Conservation (phyloP, 2,329 filamentous ascomycete genomes). For the Claviceps sp. region DNA sequence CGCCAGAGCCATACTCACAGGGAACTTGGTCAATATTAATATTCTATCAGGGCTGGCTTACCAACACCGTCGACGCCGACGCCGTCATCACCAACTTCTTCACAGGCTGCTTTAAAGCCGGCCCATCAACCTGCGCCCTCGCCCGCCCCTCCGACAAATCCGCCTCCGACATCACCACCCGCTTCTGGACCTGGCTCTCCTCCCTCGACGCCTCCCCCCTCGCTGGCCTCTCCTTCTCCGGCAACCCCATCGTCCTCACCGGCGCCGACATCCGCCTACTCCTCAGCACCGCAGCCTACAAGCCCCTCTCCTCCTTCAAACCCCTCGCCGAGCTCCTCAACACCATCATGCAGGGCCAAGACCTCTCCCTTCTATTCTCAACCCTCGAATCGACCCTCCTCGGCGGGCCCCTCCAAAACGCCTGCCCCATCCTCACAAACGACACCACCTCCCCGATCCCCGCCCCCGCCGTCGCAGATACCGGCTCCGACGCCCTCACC, state of each 20-base stretch:
- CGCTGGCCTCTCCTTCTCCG: constrained; percentile 9
- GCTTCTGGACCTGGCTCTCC: constrained; percentile 19
- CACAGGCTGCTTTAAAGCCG: constrained; percentile 21
- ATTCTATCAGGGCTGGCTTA: constrained; percentile 18
- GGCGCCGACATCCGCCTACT: constrained; percentile 16
- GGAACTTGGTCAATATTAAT: no score
- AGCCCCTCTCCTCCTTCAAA: constrained; percentile 11
- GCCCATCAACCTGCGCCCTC: constrained; percentile 17
- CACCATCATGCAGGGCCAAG: constrained; percentile 10
- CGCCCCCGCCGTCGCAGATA: not conserved
- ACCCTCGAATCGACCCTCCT: not conserved
- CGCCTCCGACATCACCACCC: constrained; percentile 16
- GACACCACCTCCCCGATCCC: not conserved
- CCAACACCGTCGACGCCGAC: constrained; percentile 25
- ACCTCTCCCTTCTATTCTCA: constrained; percentile 1
- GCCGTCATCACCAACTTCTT: constrained; percentile 21
- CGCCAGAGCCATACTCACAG: no score
- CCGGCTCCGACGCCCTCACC: constrained; percentile 11
- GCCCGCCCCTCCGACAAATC: constrained; percentile 13
- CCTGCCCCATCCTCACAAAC: constrained; percentile 8
- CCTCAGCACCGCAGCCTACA: constrained; percentile 19
- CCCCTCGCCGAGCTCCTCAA: constrained; percentile 7
- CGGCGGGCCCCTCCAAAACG: constrained; percentile 11
- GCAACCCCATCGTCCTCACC: constrained; percentile 16
- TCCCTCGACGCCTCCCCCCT: constrained; percentile 17